These are phyloP conservation scores for Xylaria grammica DNA, from an alignment of 495 filamentous ascomycete species.

Conservation along the genomic window DNA sequence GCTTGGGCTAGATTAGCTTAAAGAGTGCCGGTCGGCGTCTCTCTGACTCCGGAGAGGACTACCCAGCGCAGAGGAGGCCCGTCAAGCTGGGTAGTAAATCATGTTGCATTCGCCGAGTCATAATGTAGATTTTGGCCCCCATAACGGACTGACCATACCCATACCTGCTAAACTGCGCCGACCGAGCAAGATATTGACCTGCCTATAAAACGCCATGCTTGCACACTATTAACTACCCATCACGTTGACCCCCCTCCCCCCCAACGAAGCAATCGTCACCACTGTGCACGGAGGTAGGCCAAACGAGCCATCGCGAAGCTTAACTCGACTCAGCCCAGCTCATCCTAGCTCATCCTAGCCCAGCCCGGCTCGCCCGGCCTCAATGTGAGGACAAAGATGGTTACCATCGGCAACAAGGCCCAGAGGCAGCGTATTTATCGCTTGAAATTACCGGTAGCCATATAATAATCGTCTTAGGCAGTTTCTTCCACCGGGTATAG, in stretches of 20 bases:
- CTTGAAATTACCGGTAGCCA: background rate
- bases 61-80: too few relatives aligned
- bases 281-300: too few relatives aligned
- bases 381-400: background rate
- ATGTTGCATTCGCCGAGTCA: background rate
- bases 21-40: too few relatives aligned
- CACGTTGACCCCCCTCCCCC: background rate
- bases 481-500: slow-evolving; percentile 60
- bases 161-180: slow-evolving; percentile 15
- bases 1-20: too few relatives aligned
- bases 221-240: slow-evolving; percentile 17
- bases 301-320: slow-evolving; percentile 2
- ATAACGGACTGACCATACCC: background rate
- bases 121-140: background rate
- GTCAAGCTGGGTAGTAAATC: background rate
- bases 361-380: background rate
- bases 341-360: too few relatives aligned
- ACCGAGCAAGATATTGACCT: slow-evolving; percentile 15
- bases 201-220: slow-evolving; percentile 36
- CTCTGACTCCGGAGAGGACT: too few relatives aligned
- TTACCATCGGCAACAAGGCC: background rate
- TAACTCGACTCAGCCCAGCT: too few relatives aligned
- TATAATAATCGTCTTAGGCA: background rate
- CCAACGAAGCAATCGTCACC: slow-evolving; percentile 5
- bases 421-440: background rate